Base-by-base conservation (phyloP, 352 stramenopile species). In the Pythium pyrilobum region DNA sequence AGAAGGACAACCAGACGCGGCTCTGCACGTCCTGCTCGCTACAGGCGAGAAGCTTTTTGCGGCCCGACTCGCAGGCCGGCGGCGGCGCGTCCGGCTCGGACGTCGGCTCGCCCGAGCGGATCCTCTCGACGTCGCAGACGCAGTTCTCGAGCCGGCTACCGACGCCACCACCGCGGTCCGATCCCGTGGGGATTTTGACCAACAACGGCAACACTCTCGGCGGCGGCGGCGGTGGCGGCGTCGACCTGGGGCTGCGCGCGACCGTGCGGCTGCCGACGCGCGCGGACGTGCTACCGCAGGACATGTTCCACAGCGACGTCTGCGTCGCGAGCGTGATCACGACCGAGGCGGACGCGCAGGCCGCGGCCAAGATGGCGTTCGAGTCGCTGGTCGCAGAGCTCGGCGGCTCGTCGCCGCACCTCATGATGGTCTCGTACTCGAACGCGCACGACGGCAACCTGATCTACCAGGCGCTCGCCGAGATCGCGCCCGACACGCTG, bases 351-450 rank as follows among this genome's bases (percentile, higher is more conserved):
- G 78, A 92, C 52, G 77, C 80, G 20, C 74, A 69, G 43, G 63
- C 57, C 27, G 83, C 81, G 3, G 67, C 72, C 21, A 71, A 67
- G 13, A 60, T 71, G 23, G 81, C 83, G 8, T 94, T 88, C 54
- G 32, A 66, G 13, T 72, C 74, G 25, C 76, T 94, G 9, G 65
- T 78, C 27, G 67, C 47, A 31, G 66, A 77, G 25, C 68, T 94
- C 2, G 71, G 79, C 11, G 77, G 81, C 27, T 61, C 73, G n/a
- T 62, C 67, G 24, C 83, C 83, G 16, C 79, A 90, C 41, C 85
- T 94, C 36, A 89, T 89, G 75, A 68, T 90, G 45, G 73, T 92
- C 12, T 74, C 81, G 25, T 94, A 91, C 66, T 88, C 81, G 20
- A 68, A 75, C 25, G 67, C 72, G 40, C 81, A 91, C 64, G 56